Base-by-base conservation (phyloP, 306 rosid genomes). In the Echinosophora koreensis region DNA sequence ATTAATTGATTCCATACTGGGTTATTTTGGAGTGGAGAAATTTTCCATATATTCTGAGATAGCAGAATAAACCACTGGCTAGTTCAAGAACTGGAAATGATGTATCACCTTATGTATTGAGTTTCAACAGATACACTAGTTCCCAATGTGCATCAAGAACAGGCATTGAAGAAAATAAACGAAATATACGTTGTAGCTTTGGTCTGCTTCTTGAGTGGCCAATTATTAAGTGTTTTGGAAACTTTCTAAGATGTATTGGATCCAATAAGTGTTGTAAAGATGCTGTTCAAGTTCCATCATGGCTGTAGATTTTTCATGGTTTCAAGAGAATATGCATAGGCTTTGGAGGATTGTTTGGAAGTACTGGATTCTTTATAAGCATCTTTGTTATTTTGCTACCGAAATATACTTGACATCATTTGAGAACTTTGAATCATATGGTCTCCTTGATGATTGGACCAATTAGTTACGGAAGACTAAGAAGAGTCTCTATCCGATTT, bases 31-130 rank as follows among this genome's bases (percentile, higher is more conserved):
- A 69, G 81, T 71, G 84, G 68, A 58, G 77, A 67, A 64, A 8
- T 55, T 63, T 66, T 78, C 69, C 39, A 44, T 69, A 66, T 82
- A 54, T 71, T 64, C 30, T 67, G 68, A 58, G 74, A 75, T 79
- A 64, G 78, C 76, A 10, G 76, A 77, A 74, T 81, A 85, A 74
- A 63, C 64, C 50, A 32, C 77, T 50, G 67, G 80, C 73, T 74
- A 58, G 60, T 75, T 85, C 80, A 79, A 72, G 78, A 51, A 82
- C 30, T 34, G 51, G 59, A 78, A 79, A 78, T 62, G 76, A 74
- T 44, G 58, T 64, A 62, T 28, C 51, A 63, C 44, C 38, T 69
- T 69, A 32, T 69, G 74, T 67, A 34, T 46, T 78, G 22, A 55
- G 77, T 64, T 78, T 69, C 49, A 69, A 65, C 54, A n/a, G 72